Base-by-base conservation (phyloP, 805 yeast genomes). In the Cyberlindnera japonica region DNA sequence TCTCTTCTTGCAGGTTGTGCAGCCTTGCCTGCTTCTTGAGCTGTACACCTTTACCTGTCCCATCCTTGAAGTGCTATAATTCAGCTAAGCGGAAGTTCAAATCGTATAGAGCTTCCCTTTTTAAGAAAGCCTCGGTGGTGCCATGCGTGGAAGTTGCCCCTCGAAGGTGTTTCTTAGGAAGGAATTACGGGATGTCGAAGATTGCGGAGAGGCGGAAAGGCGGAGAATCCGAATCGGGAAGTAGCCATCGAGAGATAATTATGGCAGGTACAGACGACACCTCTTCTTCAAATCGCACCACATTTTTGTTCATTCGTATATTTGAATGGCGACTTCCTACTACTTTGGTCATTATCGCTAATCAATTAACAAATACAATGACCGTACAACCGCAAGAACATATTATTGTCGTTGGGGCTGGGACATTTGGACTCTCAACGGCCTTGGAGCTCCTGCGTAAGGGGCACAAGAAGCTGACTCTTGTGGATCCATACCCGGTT, bases 1-100 rank as follows among this genome's bases (percentile, higher is more conserved):
- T 35, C 80, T 58, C 38, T 61, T 60, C 51, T 72, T 72, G 56
- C 79, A 74, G 23, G 72, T 70, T 16, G 67, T 61, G 45, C 79
- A 74, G 6, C 79, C 79, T 9, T 61, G 68, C 57, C 56, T 61
- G 45, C 60, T 69, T 55, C 59, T 59, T 47, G 51, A 13, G 8
- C 44, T 38, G 34, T 47, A 49, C 12, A 48, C 60, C 61, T 50
- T 58, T 29, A 43, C 27, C 16, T 30, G 35, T 2, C 55, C 57
- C 56, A 54, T 65, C n/a, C n/a, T n/a, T n/a, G n/a, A n/a, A n/a
- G n/a, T n/a, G n/a, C n/a, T n/a, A n/a, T n/a, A n/a, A n/a, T n/a
- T n/a, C n/a, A n/a, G n/a, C n/a, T n/a, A n/a, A n/a, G n/a, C n/a
- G n/a, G n/a, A n/a, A n/a, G n/a, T n/a, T n/a, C n/a, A n/a, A n/a